These are phyloP conservation scores for Musa beccarii DNA, from an alignment of 176 grass and related monocot species.

Conservation along the genomic window DNA sequence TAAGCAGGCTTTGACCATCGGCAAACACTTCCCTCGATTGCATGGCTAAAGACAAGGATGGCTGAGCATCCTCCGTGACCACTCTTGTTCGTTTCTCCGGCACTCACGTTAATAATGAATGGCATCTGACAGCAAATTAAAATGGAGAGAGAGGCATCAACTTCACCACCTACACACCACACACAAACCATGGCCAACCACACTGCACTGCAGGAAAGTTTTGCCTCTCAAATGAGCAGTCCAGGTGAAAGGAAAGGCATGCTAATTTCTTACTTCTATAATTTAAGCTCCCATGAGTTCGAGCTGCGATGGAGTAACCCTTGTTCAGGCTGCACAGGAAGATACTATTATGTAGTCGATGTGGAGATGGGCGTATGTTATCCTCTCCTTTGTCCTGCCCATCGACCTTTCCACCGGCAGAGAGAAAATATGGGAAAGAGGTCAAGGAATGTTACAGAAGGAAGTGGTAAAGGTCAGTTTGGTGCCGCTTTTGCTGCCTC, in stretches of 20 bases:
- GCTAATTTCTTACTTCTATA: too few species aligned
- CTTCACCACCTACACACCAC: background rate
- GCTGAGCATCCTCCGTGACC: background rate
- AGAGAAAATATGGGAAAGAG: background rate
- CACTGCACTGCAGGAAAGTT: background rate
- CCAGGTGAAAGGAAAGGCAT: too few species aligned
- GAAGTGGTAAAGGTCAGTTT: background rate
- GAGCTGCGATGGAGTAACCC: too few species aligned
- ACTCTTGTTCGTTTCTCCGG: background rate
- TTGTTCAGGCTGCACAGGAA: too few species aligned
- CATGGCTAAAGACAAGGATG: too few species aligned
- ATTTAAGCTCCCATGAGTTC: too few species aligned
- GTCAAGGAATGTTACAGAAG: background rate
- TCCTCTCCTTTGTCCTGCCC: background rate
- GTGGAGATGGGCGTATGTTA: background rate
- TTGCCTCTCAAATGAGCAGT: background rate
- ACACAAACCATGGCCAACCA: too few species aligned
- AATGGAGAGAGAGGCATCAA: background rate
- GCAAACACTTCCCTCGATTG: too few species aligned
- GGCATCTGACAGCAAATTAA: background rate
- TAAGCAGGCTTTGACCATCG: too few species aligned
- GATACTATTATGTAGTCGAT: background rate
- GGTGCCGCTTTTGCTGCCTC: background rate
- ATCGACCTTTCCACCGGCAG: background rate
- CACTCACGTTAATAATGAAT: background rate